Conservation (phyloP, 371 early-diverging fungal species). For the Zychaea mexicana region DNA sequence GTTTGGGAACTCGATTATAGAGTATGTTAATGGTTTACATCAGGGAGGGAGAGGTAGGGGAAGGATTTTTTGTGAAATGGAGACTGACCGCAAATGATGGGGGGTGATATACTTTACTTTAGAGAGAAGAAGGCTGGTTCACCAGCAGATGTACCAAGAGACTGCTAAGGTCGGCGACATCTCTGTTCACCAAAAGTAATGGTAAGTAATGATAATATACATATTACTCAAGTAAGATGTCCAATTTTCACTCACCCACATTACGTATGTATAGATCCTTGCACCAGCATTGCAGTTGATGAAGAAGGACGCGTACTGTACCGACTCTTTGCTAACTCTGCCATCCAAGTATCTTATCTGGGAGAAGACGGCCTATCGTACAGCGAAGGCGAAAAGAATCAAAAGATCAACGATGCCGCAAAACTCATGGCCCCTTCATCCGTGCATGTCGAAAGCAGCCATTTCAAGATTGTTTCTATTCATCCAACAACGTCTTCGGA, state of each 20-base stretch:
- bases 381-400: constrained; percentile 18
- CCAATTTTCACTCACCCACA: no score
- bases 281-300: constrained; percentile 65
- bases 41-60: neutral
- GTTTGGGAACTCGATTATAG: constrained; percentile 90
- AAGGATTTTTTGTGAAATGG: no score
- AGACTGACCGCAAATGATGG: neutral
- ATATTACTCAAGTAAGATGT: neutral
- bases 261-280: constrained; percentile 34
- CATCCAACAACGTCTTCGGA: constrained; percentile 63
- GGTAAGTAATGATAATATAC: constrained; percentile 7
- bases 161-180: neutral
- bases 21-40: constrained; percentile 30
- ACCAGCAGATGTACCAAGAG: constrained; percentile 73
- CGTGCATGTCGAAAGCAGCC: constrained; percentile 27
- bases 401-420: constrained; percentile 35
- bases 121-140: constrained; percentile 84
- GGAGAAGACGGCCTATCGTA: constrained; percentile 25
- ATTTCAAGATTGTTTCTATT: constrained; percentile 64
- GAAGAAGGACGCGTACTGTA: constrained; percentile 38
- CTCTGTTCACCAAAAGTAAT: constrained; percentile 14
- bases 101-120: neutral
- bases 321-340: constrained; percentile 49
- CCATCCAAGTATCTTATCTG: constrained; percentile 60
- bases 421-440: constrained; percentile 44